Evolutionary conservation across 306 rosid species (phyloP).

Genomic region (Cicer yamashitae): DNA sequence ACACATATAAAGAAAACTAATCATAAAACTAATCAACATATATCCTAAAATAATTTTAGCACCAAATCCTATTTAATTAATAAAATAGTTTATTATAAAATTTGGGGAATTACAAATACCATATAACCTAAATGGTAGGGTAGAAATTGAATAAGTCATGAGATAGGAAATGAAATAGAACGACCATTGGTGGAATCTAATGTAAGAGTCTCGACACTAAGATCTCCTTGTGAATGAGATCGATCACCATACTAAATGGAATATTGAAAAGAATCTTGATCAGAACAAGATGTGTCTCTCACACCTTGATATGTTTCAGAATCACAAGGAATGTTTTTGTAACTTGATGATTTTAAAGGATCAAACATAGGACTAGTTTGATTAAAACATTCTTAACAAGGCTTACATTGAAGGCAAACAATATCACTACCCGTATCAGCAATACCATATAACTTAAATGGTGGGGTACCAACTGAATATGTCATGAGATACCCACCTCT

Average conservation of each 20-base stretch:
- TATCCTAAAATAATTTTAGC: too few species aligned
- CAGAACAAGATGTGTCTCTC: neutral
- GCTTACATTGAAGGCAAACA: constrained; percentile 66
- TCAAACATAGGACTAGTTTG: constrained; percentile 56
- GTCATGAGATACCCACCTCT: constrained; percentile 58
- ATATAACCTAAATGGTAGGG: too few species aligned
- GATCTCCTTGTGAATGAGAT: constrained; percentile 44
- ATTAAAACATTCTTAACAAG: constrained; percentile 52
- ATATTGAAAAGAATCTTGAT: constrained; percentile 30
- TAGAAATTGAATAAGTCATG: too few species aligned
- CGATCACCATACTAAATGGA: constrained; percentile 43
- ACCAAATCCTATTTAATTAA: too few species aligned
- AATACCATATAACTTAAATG: constrained; percentile 43
- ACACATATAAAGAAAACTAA: too few species aligned
- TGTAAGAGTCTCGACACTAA: constrained; percentile 54
- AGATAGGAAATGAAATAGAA: constrained; percentile 33
- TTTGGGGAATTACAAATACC: too few species aligned
- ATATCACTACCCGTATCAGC: constrained; percentile 71
- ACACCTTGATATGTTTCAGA: neutral
- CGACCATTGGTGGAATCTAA: constrained; percentile 45
- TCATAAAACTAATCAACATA: too few species aligned
- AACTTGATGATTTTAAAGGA: constrained; percentile 50
- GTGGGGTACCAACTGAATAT: constrained; percentile 57
- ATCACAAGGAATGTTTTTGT: neutral
- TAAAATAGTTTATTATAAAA: too few species aligned